Base-by-base conservation (phyloP, 352 stramenopile genomes). In the Phytopythium montanum region DNA sequence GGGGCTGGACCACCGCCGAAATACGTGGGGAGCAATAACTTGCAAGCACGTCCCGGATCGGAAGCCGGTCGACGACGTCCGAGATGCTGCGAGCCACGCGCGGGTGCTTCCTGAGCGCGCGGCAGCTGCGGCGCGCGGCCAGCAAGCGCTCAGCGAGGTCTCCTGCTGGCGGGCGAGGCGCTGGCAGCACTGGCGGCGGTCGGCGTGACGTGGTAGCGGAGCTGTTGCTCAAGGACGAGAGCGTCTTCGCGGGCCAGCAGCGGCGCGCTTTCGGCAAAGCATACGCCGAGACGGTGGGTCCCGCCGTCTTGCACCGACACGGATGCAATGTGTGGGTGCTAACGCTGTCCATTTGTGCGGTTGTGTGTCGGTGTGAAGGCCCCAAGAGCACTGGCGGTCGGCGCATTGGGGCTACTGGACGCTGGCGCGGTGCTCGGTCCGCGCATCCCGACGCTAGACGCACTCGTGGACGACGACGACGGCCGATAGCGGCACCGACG, bases 401-500 rank as follows among this genome's bases (percentile, higher is more conserved):
- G 69, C 14, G 64, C 60, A 1, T 33, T 66, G 29, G 69, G 65
- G 3, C 44, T 85, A 31, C 59, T 80, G 23, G 60, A 81, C 52
- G 61, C 76, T 18, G 68, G 73, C 29, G 59, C 70, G 25, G 62
- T 85, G 29, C 70, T 87, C 51, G 76, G 64, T n/a, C 57, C 85
- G 28, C 64, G 72, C 19, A 26, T 75, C 19, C 57, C 75, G 31
- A 31, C 72, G 34, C 60, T 79, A 31, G 76, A 75, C 48, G 61
- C 65, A 18, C 60, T 91, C 18, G 70, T 64, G 13, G 81, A 89
- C 29, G 81, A 89, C 61, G 81, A 91, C 51, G 81, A 90, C 53
- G 81, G 81, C 19, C 81, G 81, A 91, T 91, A 88, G 72, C 46
- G 48, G 76, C 62, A 56, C 38, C 38, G 14, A 16, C 38, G 38